phyloP scores from a whole-genome alignment of 805 yeast genomes.

The Sporopachydermia quercuum region DNA sequence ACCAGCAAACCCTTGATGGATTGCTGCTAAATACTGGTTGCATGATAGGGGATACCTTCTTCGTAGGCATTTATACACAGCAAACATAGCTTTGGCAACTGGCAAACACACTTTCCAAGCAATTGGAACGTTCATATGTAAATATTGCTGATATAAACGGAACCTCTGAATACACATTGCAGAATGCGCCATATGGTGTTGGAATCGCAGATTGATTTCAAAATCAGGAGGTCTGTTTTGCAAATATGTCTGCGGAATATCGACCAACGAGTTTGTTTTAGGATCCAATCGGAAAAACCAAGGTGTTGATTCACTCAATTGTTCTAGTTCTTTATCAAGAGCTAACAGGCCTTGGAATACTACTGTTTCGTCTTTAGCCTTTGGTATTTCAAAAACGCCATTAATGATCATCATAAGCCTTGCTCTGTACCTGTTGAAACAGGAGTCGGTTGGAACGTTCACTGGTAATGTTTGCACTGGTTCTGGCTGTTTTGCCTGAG shows the following conservation, averaged over 20 bases:
- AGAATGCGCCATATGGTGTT: constrained; percentile 18
- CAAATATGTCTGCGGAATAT: constrained; percentile 3
- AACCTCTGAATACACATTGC: constrained; percentile 20
- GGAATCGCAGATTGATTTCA: constrained; percentile 13
- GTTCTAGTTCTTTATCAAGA: constrained; percentile 14
- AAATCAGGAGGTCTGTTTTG: constrained; percentile 10
- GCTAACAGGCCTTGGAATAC: constrained; percentile 15
- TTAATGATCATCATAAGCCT: constrained; percentile 10
- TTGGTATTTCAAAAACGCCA: constrained; percentile 9
- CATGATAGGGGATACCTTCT: constrained; percentile 10
- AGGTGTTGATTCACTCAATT: constrained; percentile 8
- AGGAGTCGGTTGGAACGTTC: constrained; percentile 10
- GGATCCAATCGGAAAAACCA: constrained; percentile 16
- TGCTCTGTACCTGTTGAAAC: constrained; percentile 9
- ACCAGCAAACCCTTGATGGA: constrained; percentile 20
- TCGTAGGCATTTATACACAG: constrained; percentile 16
- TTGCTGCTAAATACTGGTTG: constrained; percentile 18
- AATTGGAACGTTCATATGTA: constrained; percentile 15
- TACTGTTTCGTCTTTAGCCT: constrained; percentile 7
- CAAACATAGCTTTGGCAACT: constrained; percentile 14
- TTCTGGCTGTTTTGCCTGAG: too few relatives aligned
- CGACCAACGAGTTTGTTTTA: constrained; percentile 10
- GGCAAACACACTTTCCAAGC: constrained; percentile 17
- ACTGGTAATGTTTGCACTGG: constrained; percentile 4
- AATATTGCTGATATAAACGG: constrained; percentile 16